Evolutionary conservation across 805 yeast genomes (phyloP), one percentile per base, ranked within the genome.

Genomic region (Kodamaea neixiangensis): DNA sequence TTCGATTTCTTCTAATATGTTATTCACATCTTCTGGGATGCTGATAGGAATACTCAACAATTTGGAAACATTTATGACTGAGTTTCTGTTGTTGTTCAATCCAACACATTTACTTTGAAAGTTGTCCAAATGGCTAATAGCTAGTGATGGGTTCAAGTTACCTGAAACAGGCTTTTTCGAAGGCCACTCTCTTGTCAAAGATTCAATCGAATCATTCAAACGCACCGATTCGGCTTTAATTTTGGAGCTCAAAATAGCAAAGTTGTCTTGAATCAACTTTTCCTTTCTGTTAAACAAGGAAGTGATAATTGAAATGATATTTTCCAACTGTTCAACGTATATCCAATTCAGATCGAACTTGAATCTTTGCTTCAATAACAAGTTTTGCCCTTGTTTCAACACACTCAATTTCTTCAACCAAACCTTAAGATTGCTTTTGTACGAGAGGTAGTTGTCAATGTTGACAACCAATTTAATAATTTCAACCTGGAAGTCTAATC

Each of bases 251-350:
- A 83, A 71, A 0, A 69, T 55, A n/a, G 75, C 79, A 7, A 65
- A 53, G 48, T 81, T 75, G 0, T 69, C 68, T 7, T 72, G 67
- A 6, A 87, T 68, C 2, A 71, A 54, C 1, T 49, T 54, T 7
- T 66, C 60, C 55, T 80, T 71, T 35, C 61, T 57, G 3, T 55
- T 54, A 40, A 78, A 47, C 9, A 80, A 61, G 34, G 79, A 72
- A 1, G 56, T 47, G 29, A 84, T 59, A 1, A 81, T 69, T 0
- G 68, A 58, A 48, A 74, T 61, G 48, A 80, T 82, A 46, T 70
- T 72, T 11, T 79, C 82, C 0, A 89, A 50, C 56, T 89, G 96
- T 38, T 87, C 94, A 44, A 70, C 71, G 60, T 71, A 80, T 0
- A 84, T 54, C 86, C 91, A 86, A 22, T 77, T 76, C 0, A 66